Base-by-base conservation (phyloP, 225 moss, liverwort and hornwort genomes). In the Bryum argenteum region DNA sequence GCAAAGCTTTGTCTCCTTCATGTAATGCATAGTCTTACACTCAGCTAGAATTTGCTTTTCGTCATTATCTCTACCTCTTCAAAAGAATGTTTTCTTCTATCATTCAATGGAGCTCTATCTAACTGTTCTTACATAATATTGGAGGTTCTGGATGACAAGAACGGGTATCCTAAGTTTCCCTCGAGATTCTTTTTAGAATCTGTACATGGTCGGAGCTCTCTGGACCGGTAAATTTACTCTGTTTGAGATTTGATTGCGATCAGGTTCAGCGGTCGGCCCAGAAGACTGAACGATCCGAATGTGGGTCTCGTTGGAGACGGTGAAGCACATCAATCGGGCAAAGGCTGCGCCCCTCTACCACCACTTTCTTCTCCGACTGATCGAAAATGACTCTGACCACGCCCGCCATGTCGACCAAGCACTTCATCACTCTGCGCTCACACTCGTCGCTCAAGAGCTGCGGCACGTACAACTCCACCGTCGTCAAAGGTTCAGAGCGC, bases 331-430 rank as follows among this genome's bases (percentile, higher is more conserved):
- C 47, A 0, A 70, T 21, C 0, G 54, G 67, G 2, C 16, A 20
- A 10, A 83, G 69, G 4, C 44, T 11, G 8, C 26, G 15, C 16
- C 82, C 86, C 59, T 57, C 14, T 4, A 86, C 77, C 44, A 72
- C 69, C 77, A 86, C 86, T 54, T 80, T 86, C 75, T 63, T 75
- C 3, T 61, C 22, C 77, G 68, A 77, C 18, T 69, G 82, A 75
- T 78, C 75, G 0, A 65, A 17, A 7, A 6, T 15, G 2, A 78
- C 82, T 1, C 42, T 11, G n/a, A 42, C 21, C 53, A 78, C 74
- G 28, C 78, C 82, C 11, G 38, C 9, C 12, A 9, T 54, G 18
- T n/a, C 5, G 12, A 8, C 10, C 70, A 85, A 52, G 54, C 13
- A 18, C 0, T 65, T 28, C 18, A 38, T 47, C 19, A 82, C 82